Evolutionary conservation across 352 stramenopile genomes (phyloP).

Genomic region (Phytophthora rubi): DNA sequence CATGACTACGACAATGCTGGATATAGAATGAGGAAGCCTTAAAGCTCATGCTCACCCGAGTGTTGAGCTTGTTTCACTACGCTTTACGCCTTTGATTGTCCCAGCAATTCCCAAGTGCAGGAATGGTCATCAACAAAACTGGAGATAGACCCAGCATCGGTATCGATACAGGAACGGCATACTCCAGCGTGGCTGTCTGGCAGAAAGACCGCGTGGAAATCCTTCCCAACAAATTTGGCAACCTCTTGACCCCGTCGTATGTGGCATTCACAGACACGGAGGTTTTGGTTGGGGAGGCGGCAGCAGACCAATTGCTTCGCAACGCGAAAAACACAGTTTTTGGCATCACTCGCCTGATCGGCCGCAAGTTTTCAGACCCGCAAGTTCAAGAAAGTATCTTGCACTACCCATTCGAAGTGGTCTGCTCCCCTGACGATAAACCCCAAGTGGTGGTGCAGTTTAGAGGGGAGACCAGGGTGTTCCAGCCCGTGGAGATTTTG

Average conservation of each 20-base stretch:
- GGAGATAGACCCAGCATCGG: not conserved
- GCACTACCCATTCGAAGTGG: slow-evolving; percentile 6
- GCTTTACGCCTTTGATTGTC: not conserved
- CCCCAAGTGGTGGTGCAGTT: slow-evolving; percentile 4
- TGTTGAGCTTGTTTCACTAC: not conserved
- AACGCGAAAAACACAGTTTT: slow-evolving; percentile 8
- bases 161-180: slow-evolving; percentile 1
- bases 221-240: not conserved
- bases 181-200: not conserved
- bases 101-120: not conserved
- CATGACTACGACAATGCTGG: not conserved
- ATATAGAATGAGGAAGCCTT: not conserved
- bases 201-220: not conserved
- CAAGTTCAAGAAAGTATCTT: slow-evolving; percentile 2
- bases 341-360: not conserved
- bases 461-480: not conserved
- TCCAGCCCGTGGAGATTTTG: slow-evolving; percentile 7
- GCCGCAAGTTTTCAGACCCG: slow-evolving; percentile 10
- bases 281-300: not conserved
- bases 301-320: not conserved
- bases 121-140: not conserved
- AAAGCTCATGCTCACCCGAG: too few relatives aligned
- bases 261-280: not conserved
- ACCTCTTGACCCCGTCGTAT: not conserved
- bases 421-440: not conserved